These are phyloP conservation scores for Trypanosoma congolense DNA, from an alignment of 208 protist species.

Conservation along the genomic window DNA sequence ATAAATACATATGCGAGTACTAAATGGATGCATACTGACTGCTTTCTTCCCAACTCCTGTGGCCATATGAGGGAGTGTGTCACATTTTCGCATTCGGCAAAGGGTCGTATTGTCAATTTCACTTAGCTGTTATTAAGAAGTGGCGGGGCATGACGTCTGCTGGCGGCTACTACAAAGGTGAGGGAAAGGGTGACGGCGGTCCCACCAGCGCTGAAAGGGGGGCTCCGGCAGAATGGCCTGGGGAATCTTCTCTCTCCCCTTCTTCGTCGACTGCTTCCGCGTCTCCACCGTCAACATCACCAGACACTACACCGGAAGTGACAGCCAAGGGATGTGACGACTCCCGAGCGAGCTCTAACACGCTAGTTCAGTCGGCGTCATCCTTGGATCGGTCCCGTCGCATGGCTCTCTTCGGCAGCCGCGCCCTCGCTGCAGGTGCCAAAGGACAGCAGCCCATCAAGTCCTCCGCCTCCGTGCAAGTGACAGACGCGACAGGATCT, in stretches of 20 bases:
- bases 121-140: too few relatives aligned
- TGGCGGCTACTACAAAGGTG: too few relatives aligned
- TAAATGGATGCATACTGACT: too few relatives aligned
- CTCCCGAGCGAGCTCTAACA: not conserved
- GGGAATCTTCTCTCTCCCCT: not conserved
- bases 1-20: too few relatives aligned
- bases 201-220: not conserved
- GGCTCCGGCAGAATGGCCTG: not conserved
- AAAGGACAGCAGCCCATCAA: constrained; percentile 18
- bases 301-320: not conserved
- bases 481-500: constrained; percentile 8
- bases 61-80: too few relatives aligned
- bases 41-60: too few relatives aligned
- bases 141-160: not conserved
- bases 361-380: not conserved
- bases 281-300: not conserved
- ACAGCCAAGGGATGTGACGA: not conserved
- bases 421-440: constrained; percentile 72
- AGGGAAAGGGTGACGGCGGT: too few relatives aligned
- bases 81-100: too few relatives aligned
- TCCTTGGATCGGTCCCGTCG: constrained; percentile 31
- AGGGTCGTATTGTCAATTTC: too few relatives aligned
- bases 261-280: not conserved
- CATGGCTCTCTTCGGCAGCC: constrained; percentile 70
- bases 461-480: constrained; percentile 6